Evolutionary conservation across 1,284 basidiomycete species (phyloP).

Genomic region (Fomitopsis betulina): DNA sequence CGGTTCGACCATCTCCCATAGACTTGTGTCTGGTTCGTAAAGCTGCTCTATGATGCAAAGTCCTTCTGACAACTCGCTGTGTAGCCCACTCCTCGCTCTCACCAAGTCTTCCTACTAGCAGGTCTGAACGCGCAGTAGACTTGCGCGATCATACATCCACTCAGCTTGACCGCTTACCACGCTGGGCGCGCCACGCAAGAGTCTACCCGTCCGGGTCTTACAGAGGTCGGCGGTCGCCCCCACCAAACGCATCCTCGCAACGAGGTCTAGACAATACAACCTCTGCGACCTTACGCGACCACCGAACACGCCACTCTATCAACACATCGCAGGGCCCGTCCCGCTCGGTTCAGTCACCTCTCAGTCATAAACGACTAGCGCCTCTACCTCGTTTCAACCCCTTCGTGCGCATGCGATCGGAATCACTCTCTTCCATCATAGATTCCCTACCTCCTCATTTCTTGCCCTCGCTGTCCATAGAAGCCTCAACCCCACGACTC

Average conservation of each 20-base stretch:
- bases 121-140: too few species aligned
- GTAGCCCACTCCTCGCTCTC: too few species aligned
- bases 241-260: constrained; percentile 8
- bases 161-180: background rate
- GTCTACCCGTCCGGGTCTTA: background rate
- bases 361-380: constrained; percentile 21
- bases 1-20: too few species aligned
- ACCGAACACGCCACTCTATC: background rate
- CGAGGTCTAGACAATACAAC: too few species aligned
- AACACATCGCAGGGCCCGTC: background rate
- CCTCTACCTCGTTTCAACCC: constrained; percentile 31
- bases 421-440: constrained; percentile 28
- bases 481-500: background rate
- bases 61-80: too few species aligned
- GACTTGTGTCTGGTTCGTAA: too few species aligned
- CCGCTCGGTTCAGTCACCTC: background rate
- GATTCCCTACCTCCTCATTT: constrained; percentile 3
- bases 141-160: too few species aligned
- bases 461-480: background rate
- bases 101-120: too few species aligned
- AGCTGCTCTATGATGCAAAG: too few species aligned
- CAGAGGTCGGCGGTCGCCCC: background rate
- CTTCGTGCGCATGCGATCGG: constrained; percentile 25
- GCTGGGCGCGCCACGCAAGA: background rate
- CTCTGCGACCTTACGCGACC: too few species aligned